Percentiles rank a stretch among this genome's conserved stretches.
Conservation (phyloP, 768 basidiomycete species). For the Boletus rufocinnamomeus region DNA sequence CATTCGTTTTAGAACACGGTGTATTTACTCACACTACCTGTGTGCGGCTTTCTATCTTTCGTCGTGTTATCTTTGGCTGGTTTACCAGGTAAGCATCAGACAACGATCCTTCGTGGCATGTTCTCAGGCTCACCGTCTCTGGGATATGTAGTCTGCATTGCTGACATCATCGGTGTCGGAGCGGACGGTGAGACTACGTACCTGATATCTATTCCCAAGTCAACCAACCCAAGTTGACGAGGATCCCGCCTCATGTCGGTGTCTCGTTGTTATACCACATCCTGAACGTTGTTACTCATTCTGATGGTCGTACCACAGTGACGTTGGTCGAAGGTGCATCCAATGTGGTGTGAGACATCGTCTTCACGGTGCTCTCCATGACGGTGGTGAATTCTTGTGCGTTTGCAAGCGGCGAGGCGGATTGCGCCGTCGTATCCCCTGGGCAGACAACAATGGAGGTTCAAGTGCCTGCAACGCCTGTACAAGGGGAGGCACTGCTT, state of each 20-base stretch:
- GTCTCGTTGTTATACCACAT: too few species aligned
- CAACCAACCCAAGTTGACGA: slow-evolving; percentile 33
- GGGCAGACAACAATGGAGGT: neutral
- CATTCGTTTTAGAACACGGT: neutral
- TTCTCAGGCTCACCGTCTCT: neutral
- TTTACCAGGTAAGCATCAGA: slow-evolving; percentile 1
- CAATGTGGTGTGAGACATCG: neutral
- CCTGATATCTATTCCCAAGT: slow-evolving; percentile 39
- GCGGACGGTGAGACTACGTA: slow-evolving; percentile 46
- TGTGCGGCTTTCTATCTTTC: neutral
- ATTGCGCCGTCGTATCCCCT: neutral
- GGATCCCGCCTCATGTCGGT: slow-evolving; percentile 39
- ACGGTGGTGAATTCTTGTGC: neutral
- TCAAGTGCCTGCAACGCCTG: neutral
- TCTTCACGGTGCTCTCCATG: too few species aligned
- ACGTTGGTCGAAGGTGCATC: neutral
- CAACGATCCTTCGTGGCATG: neutral
- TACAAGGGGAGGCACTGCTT: slow-evolving; percentile 15
- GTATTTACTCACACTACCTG: neutral
- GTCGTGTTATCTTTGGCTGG: too few species aligned
- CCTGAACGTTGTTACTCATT: neutral
- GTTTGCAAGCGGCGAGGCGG: neutral
- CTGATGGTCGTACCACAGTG: neutral
- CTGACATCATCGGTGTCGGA: slow-evolving; percentile 44
- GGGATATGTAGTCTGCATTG: slow-evolving; percentile 28